Evolutionary conservation across 2,329 filamentous ascomycete species (phyloP), one percentile per base, ranked within the genome.

Genomic region (Exophiala alcalophila): DNA sequence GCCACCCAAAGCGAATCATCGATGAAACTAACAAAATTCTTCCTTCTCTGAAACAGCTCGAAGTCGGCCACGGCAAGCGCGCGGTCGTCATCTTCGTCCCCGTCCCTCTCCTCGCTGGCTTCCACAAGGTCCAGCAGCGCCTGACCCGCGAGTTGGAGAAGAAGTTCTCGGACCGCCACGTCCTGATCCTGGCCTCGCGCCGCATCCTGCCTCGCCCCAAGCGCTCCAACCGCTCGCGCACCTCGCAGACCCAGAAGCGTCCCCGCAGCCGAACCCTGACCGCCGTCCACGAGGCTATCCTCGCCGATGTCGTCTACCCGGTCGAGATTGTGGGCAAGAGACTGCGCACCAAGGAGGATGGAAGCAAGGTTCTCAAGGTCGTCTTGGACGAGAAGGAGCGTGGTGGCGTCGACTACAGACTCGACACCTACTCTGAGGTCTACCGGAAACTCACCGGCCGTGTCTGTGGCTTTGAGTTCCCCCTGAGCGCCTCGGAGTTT

Each of bases 81-180:
- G 92, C 92, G 70, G 92, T 98, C 80, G 91, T 95, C 81, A 94
- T 98, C 86, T 98, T 98, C 86, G 92, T 98, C 81, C 92, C 92
- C 72, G 92, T 98, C 73, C 92, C 92, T 76, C 88, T 94, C 74
- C 88, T 98, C 72, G 79, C 84, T 73, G 87, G 87, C 72, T 98
- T 96, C 88, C 92, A 97, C 86, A 90, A 92, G 70, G 88, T 95
- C 71, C 92, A 98, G 83, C 92, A 97, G 81, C 90, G 92, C 70
- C 84, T 98, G 69, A 98, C 92, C 74, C 92, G 92, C 77, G 92
- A 98, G 82, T 90, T 98, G 69, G 92, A 98, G 86, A 98, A 98
- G 89, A 98, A 98, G 81, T 98, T 98, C 88, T 97, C 92, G 58
- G 92, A 98, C 82, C 92, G 92, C 76, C 92, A 98, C 76, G 92